Evolutionary conservation across 129 eudicot genomes (phyloP), one percentile per base, ranked within the genome.

Genomic region (Flaveria bidentis): DNA sequence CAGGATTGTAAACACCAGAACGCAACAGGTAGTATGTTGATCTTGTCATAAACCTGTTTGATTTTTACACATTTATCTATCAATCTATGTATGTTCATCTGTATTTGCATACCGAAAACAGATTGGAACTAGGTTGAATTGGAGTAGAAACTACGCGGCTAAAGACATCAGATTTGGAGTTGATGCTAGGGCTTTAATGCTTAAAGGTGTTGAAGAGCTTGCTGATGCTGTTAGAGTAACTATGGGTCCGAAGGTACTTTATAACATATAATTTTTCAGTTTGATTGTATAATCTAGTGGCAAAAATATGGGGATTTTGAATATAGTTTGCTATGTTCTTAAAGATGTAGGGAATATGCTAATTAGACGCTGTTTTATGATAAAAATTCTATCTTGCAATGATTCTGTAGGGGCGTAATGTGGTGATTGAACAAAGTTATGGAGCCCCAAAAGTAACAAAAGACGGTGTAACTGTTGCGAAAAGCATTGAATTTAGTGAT

Each of bases 181-280:
- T 7, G 97, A 90, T 64, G 96, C 96, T 9, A 85, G 98, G 72
- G 96, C 85, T 25, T 74, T 74, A 72, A 90, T 93, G 98, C 93
- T 93, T 17, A 85, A 71, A 82, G 98, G 98, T 47, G 96, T 93
- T 63, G 93, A 90, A 69, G 89, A 88, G 72, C 96, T 93, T 52
- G 96, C 98, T 74, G 98, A 93, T 85, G 96, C 96, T 8, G 98
- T 93, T 72, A 88, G 69, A 90, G 97, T 93, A 12, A 93, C 98
- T 23, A 88, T 93, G 96, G 97, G 96, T 9, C 98, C 98, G 6
- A 90, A 90, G 95, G 96, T 90, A 62, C 22, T 44, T 23, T 71
- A 49, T 71, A 22, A 16, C 67, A 5, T 4, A 22, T 51, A 7
- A 14, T 22, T 69, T 25, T 25, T 22, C 22, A 2, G 10, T 13